Evolutionary conservation across 106 monocot genomes (phyloP), one percentile per base, ranked within the genome.

Genomic region (Dendrobium officinale): DNA sequence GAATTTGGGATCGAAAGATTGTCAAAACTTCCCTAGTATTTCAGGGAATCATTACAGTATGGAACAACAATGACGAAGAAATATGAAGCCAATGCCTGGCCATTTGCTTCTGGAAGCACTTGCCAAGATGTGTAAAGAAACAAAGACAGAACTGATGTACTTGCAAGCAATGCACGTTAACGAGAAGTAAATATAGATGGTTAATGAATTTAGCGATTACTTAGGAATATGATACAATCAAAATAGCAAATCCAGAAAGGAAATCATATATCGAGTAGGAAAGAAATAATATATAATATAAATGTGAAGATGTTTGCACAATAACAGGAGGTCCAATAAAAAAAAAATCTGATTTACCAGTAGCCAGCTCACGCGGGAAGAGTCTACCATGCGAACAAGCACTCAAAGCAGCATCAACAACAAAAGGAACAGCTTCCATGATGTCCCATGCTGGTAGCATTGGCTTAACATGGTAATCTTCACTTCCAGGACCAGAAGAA

Each of bases 381-480:
- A 99, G 75, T 79, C 85, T 92, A 81, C 87, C 93, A 79, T 99
- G 95, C 33, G 99, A 87, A 87, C 99, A 99, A 67, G 99, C 99
- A 68, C 90, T 91, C 68, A 99, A 90, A 75, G 93, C 92, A 86
- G 99, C 91, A 88, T 99, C 99, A 86, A 95, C 91, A 10, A 99
- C 95, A 89, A 95, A 99, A 58, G 99, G 99, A 77, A 91, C 93
- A 68, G 95, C 99, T 86, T 99, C 95, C 93, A 99, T 87, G 67
- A 99, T 93, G 45, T 99, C 99, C 99, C 99, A 99, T 79, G 99
- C 99, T 80, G 91, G 87, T 72, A 99, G 81, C 77, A 87, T 91
- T 64, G 95, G 95, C 61, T 91, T 88, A 42, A 81, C 72, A 73
- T 75, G 51, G 31, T 49, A 73, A 81, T 93, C 99, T 15, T 99